A percentile compares a stretch with the other conserved stretches of the same genome.
Conservation (phyloP, 2,329 filamentous ascomycete genomes). For the Leptographium lundbergii region DNA sequence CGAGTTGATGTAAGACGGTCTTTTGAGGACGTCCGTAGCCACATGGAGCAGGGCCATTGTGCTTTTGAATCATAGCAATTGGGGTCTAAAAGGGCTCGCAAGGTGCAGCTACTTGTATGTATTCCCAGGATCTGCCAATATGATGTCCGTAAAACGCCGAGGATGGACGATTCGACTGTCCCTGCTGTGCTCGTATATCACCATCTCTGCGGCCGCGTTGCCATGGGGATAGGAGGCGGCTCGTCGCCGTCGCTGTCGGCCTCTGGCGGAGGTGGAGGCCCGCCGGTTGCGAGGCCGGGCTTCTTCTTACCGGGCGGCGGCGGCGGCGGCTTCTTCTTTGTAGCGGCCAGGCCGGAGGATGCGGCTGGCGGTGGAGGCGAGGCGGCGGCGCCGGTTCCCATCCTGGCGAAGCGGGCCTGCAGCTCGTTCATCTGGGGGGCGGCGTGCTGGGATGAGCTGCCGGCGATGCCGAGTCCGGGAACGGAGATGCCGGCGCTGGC, state of each 20-base stretch:
- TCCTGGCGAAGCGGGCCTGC: constrained; percentile 51
- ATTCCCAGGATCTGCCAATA: background rate
- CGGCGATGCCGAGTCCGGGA: constrained; percentile 61
- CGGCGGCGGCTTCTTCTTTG: constrained; percentile 42
- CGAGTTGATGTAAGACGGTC: background rate
- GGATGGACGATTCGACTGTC: background rate
- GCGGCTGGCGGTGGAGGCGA: constrained; percentile 3
- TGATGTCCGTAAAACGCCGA: background rate
- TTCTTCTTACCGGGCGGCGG: constrained; percentile 42
- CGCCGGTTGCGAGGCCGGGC: constrained; percentile 20
- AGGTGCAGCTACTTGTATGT: background rate
- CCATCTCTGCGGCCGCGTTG: constrained; percentile 30
- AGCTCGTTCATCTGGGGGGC: constrained; percentile 49
- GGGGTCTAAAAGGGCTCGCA: no score
- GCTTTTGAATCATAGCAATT: no score
- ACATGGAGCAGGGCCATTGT: no score
- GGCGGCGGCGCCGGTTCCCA: constrained; percentile 28
- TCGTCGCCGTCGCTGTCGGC: constrained; percentile 15
- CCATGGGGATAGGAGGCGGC: constrained; percentile 37
- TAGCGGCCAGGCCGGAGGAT: constrained; percentile 14
- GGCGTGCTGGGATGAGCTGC: constrained; percentile 7
- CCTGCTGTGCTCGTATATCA: background rate
- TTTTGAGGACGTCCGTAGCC: no score
- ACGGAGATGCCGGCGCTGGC: constrained; percentile 66
- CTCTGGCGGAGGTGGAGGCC: background rate